Evolutionary conservation across 805 yeast species (phyloP).

Genomic region (Ogataea polymorpha): DNA sequence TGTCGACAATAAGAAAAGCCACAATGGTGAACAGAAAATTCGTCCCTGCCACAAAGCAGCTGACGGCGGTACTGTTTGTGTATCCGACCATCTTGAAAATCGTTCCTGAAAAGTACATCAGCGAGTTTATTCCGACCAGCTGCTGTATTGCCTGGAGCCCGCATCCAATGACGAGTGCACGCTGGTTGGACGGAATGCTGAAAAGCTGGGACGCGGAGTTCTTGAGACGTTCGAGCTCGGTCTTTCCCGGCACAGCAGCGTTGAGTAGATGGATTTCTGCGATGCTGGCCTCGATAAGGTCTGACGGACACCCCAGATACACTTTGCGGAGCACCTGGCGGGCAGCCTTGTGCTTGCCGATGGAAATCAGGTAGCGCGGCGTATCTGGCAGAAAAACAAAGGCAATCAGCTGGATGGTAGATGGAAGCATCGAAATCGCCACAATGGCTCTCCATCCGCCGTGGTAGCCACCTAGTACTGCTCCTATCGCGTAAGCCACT

Average conservation of each 20-base stretch:
- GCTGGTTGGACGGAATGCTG: constrained; percentile 40
- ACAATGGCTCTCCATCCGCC: constrained; percentile 54
- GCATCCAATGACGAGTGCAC: constrained; percentile 53
- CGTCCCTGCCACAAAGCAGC: constrained; percentile 54
- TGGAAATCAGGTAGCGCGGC: constrained; percentile 49
- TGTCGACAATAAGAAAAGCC: constrained; percentile 48
- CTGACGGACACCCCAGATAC: constrained; percentile 37
- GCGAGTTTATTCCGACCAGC: constrained; percentile 55
- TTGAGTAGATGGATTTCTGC: constrained; percentile 37
- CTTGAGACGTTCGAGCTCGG: constrained; percentile 21
- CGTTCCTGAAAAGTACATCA: constrained; percentile 56
- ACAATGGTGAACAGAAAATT: constrained; percentile 50
- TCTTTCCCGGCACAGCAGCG: constrained; percentile 31
- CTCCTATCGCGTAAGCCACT: constrained; percentile 51
- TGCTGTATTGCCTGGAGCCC: constrained; percentile 58
- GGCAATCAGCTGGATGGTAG: constrained; percentile 43
- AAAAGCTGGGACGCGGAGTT: constrained; percentile 42
- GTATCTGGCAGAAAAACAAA: constrained; percentile 52
- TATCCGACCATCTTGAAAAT: constrained; percentile 54
- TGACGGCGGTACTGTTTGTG: constrained; percentile 49
- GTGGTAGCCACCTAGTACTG: constrained; percentile 39
- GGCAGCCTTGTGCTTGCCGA: constrained; percentile 40
- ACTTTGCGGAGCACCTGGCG: constrained; percentile 37
- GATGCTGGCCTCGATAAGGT: constrained; percentile 39
- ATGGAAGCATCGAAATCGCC: constrained; percentile 51